Conservation (phyloP, 2,329 filamentous ascomycete species). For the Colletotrichum chlorophyti region DNA sequence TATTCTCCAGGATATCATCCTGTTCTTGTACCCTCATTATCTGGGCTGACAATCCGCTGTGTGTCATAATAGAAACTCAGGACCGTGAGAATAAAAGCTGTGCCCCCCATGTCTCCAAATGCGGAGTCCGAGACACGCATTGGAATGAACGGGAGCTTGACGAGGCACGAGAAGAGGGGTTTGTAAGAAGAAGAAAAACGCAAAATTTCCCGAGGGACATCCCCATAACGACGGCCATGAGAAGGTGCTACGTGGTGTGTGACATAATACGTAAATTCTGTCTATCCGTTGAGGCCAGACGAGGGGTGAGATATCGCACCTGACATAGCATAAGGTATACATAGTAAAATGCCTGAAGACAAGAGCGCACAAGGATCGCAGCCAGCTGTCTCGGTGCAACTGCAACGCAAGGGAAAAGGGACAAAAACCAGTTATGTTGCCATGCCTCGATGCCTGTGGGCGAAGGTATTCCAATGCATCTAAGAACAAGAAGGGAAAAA, state of each 20-base stretch:
- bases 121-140: slow-evolving; percentile 19
- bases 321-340: too few relatives aligned
- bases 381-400: slow-evolving; percentile 22
- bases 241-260: slow-evolving; percentile 16
- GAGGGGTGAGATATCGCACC: too few relatives aligned
- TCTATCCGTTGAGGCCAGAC: neutral
- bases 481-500: too few relatives aligned
- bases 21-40: neutral
- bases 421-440: too few relatives aligned
- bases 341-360: too few relatives aligned
- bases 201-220: slow-evolving; percentile 9
- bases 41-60: neutral
- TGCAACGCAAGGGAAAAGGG: slow-evolving; percentile 1
- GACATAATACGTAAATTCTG: slow-evolving; percentile 6
- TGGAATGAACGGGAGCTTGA: slow-evolving; percentile 18
- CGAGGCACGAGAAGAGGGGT: slow-evolving; percentile 9
- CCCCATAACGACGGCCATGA: neutral
- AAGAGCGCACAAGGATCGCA: slow-evolving; percentile 16
- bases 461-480: too few relatives aligned
- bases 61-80: slow-evolving; percentile 8
- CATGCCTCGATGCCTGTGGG: too few relatives aligned
- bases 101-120: slow-evolving; percentile 25
- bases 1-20: too few relatives aligned
- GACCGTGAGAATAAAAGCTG: too few relatives aligned
- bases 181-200: slow-evolving; percentile 4